Conservation (phyloP, 2,329 filamentous ascomycete species). For the Domatiomyces globalis region DNA sequence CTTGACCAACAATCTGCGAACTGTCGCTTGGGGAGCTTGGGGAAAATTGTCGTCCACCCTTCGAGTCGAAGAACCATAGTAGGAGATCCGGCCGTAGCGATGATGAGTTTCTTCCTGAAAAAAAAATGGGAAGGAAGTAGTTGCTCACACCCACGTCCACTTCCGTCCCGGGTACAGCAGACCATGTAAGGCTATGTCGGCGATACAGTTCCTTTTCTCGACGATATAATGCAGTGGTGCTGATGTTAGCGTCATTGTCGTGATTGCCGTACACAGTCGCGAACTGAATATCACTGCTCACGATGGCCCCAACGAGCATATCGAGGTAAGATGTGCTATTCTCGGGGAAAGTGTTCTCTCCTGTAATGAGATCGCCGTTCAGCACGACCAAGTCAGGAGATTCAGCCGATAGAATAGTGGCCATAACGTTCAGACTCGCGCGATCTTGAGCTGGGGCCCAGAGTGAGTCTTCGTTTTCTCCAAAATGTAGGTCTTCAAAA, state of each 20-base stretch:
- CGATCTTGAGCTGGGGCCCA: slow-evolving; percentile 42
- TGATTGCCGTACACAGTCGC: slow-evolving; percentile 61
- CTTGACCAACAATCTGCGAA: slow-evolving; percentile 30
- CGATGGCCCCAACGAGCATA: slow-evolving; percentile 43
- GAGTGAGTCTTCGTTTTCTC: slow-evolving; percentile 39
- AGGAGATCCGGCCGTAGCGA: slow-evolving; percentile 31
- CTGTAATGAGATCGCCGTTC: slow-evolving; percentile 59
- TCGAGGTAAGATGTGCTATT: slow-evolving; percentile 48
- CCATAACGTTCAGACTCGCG: slow-evolving; percentile 44
- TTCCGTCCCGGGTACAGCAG: slow-evolving; percentile 25
- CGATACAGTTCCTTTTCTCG: slow-evolving; percentile 23
- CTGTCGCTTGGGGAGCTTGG: slow-evolving; percentile 16
- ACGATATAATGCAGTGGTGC: slow-evolving; percentile 29
- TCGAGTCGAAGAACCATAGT: slow-evolving; percentile 60
- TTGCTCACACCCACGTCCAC: slow-evolving; percentile 35
- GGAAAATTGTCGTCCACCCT: slow-evolving; percentile 40
- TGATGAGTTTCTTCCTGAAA: slow-evolving; percentile 25
- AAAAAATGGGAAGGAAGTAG: slow-evolving; percentile 41
- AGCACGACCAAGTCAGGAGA: slow-evolving; percentile 48
- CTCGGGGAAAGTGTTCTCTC: slow-evolving; percentile 44
- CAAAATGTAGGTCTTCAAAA: slow-evolving; percentile 58
- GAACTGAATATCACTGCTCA: slow-evolving; percentile 43
- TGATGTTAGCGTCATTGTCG: slow-evolving; percentile 47
- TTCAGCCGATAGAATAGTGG: slow-evolving; percentile 44
- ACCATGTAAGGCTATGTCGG: slow-evolving; percentile 28